Evolutionary conservation across 768 basidiomycete species (phyloP), one percentile per base, ranked within the genome.

Genomic region (Hortiboletus campestris): DNA sequence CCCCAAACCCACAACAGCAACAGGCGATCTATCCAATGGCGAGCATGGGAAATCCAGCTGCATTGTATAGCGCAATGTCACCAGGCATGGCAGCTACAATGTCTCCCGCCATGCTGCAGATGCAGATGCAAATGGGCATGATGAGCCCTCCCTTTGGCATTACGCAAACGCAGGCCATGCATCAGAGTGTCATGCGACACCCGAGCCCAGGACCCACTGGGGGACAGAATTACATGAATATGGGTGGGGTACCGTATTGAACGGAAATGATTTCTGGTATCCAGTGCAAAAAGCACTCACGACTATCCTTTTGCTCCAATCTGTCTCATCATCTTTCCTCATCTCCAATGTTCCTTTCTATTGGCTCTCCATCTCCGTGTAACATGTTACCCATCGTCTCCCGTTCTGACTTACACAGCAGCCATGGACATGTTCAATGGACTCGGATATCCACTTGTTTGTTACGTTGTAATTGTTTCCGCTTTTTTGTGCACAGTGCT

Each of bases 161-260:
- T 45, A 73, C 76, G 16, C 81, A 84, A 60, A 78, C 81, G 38
- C 86, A 88, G 58, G 82, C 88, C n/a, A 89, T 91, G 84, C 89
- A 90, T 51, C 85, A 86, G 65, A 90, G 88, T 60, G 87, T 91
- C 53, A 86, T 92, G 88, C 82, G 90, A 56, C 87, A 92, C 70
- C 82, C 88, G 13, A 89, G 83, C 67, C 87, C 89, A 14, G 80
- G 76, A 14, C 85, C 84, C 12, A 66, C 76, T 49, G 73, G 69
- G 17, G 72, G 71, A 51, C 79, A 78, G 57, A 75, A 72, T 22
- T 80, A 78, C 62, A 77, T 79, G 72, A 74, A 69, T 43, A 76
- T 76, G 69, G 70, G 73, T 43, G 68, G 73, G 11, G 64, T 71
- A 35, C 70, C 63, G 3, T 67, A 63, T 46, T 76, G 64, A 67